phyloP scores from a whole-genome alignment of 768 basidiomycete genomes.

The Tylopilus sp. region DNA sequence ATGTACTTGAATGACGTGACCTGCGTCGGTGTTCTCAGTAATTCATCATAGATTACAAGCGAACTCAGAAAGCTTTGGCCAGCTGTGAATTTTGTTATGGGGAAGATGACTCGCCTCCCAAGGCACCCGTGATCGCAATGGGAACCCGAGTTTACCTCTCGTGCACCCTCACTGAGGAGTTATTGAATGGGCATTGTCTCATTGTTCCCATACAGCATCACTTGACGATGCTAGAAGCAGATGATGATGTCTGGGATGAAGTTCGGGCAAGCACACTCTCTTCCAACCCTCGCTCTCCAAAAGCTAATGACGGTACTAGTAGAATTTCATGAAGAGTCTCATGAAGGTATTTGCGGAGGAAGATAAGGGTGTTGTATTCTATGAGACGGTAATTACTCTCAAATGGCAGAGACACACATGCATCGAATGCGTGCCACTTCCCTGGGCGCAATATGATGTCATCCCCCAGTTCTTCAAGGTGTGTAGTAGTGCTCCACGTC shows the following conservation, averaged over 20 bases:
- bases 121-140: slow-evolving; percentile 84
- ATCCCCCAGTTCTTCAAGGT: slow-evolving; percentile 94
- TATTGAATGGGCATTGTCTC: slow-evolving; percentile 89
- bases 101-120: slow-evolving; percentile 89
- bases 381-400: slow-evolving; percentile 85
- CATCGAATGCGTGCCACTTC: slow-evolving; percentile 92
- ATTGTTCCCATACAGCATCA: slow-evolving; percentile 97
- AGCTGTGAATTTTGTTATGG: slow-evolving; percentile 86
- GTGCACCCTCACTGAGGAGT: slow-evolving; percentile 81
- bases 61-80: slow-evolving; percentile 86
- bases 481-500: not conserved
- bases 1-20: slow-evolving; percentile 15
- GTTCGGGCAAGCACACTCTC: slow-evolving; percentile 57
- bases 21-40: not conserved
- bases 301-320: slow-evolving; percentile 1
- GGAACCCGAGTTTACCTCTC: slow-evolving; percentile 91
- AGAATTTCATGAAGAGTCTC: slow-evolving; percentile 88
- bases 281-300: not conserved
- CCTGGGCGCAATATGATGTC: slow-evolving; percentile 83
- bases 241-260: slow-evolving; percentile 99
- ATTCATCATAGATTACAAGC: slow-evolving; percentile 73
- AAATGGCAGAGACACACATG: slow-evolving; percentile 88
- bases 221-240: slow-evolving; percentile 85
- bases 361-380: slow-evolving; percentile 93
- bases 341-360: slow-evolving; percentile 94